Conservation (phyloP, 2,329 filamentous ascomycete genomes). For the Colletotrichum sp. region DNA sequence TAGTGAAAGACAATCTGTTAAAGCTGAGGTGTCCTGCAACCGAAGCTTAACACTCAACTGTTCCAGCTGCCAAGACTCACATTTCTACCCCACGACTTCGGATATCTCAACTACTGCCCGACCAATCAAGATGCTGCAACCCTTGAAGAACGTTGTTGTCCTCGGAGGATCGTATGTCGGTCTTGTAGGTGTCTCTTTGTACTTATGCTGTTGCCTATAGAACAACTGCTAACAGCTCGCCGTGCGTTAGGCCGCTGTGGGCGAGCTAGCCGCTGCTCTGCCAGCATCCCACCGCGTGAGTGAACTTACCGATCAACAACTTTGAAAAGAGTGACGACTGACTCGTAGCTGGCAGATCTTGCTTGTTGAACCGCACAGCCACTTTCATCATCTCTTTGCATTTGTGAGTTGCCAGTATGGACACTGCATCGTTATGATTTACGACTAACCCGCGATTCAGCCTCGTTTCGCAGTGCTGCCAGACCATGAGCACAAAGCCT, state of each 20-base stretch:
- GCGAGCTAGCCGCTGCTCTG: constrained; percentile 3
- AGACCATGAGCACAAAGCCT: constrained; percentile 48
- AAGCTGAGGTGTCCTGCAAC: not conserved
- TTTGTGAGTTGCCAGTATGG: not conserved
- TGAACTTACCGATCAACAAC: not conserved
- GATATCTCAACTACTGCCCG: not conserved
- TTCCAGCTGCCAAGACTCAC: not conserved
- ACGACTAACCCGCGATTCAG: constrained; percentile 28
- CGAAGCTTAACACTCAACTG: not conserved
- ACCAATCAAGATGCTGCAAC: not conserved
- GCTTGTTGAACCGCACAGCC: constrained; percentile 8
- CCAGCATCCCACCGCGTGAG: constrained; percentile 3
- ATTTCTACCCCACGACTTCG: not conserved
- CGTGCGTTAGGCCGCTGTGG: not conserved
- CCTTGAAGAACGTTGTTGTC: constrained; percentile 40
- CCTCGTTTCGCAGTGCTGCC: constrained; percentile 48
- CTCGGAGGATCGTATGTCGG: constrained; percentile 52
- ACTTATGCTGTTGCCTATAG: not conserved
- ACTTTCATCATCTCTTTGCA: constrained; percentile 8
- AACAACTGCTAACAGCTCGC: not conserved
- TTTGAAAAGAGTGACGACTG: not conserved
- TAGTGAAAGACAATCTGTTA: not conserved
- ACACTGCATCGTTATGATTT: not conserved
- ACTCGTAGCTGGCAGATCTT: not conserved
- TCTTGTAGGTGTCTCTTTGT: constrained; percentile 25